A percentile compares a stretch with the other conserved stretches of the same genome.
phyloP scores from a whole-genome alignment of 176 grass and related monocot genomes.

The Areca catechu region DNA sequence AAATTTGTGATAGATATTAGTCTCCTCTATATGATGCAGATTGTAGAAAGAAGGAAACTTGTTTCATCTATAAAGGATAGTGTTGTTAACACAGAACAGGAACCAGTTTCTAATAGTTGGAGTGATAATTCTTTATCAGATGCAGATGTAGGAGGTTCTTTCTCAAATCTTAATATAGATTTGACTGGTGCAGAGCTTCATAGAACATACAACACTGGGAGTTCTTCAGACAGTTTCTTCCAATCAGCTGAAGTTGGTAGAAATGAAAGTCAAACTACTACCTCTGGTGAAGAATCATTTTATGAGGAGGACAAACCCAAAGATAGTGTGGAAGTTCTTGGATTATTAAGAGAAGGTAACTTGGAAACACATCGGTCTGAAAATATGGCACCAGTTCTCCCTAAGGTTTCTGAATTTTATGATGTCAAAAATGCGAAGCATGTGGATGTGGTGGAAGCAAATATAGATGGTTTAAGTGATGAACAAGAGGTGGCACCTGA shows the following conservation, averaged over 20 bases:
- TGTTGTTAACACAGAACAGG: constrained; percentile 40
- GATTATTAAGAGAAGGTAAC: constrained; percentile 26
- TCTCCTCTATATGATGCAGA: constrained; percentile 39
- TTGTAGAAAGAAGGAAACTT: constrained; percentile 74
- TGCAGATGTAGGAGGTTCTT: not conserved
- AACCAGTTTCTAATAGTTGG: constrained; percentile 20
- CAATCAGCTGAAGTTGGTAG: constrained; percentile 23
- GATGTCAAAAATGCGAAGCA: constrained; percentile 23
- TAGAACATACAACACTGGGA: constrained; percentile 12
- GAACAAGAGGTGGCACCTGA: constrained; percentile 20
- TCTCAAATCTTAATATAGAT: constrained; percentile 26
- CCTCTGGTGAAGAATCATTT: constrained; percentile 24
- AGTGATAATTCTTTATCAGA: constrained; percentile 14
- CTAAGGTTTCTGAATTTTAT: constrained; percentile 27
- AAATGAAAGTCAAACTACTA: not conserved
- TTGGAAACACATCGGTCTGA: constrained; percentile 19
- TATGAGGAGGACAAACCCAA: constrained; percentile 15
- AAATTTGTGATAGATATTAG: constrained; percentile 19
- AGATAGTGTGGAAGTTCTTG: constrained; percentile 30
- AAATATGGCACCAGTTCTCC: constrained; percentile 21
- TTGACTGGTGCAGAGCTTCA: constrained; percentile 17
- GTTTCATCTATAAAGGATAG: constrained; percentile 45
- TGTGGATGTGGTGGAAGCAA: constrained; percentile 10
- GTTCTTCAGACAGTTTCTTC: constrained; percentile 21
- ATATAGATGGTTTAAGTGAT: constrained; percentile 22